Evolutionary conservation across 1,284 basidiomycete species (phyloP).

Genomic region (Pyrrhoderma lamaoense): DNA sequence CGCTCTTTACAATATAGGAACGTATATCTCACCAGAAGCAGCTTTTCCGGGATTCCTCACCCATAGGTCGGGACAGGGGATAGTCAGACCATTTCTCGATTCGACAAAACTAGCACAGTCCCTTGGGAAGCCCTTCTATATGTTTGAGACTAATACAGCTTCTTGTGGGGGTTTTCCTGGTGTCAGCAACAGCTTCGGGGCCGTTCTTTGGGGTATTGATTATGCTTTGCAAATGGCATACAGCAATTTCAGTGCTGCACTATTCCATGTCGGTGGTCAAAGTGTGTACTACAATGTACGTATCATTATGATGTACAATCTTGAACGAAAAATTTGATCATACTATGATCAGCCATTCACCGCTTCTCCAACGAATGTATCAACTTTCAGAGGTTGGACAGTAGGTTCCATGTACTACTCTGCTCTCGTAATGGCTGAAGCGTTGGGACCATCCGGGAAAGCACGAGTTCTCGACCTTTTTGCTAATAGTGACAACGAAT

Average conservation of each 20-base stretch:
- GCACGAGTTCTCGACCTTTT: slow-evolving; percentile 56
- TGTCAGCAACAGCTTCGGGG: slow-evolving; percentile 64
- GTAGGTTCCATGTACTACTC: slow-evolving; percentile 65
- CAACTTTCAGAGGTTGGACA: slow-evolving; percentile 52
- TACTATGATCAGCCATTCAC: slow-evolving; percentile 24
- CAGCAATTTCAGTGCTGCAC: slow-evolving; percentile 48
- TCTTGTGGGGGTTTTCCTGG: slow-evolving; percentile 78
- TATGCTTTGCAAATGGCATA: slow-evolving; percentile 58
- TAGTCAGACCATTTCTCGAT: slow-evolving; percentile 13
- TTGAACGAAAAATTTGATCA: not conserved
- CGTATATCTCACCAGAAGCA: slow-evolving; percentile 12
- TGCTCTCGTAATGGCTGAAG: slow-evolving; percentile 59
- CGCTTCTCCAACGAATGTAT: slow-evolving; percentile 56
- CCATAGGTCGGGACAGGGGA: slow-evolving; percentile 11
- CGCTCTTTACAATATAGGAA: not conserved
- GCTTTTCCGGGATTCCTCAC: slow-evolving; percentile 17
- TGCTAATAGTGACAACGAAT: slow-evolving; percentile 40
- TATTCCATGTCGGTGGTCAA: slow-evolving; percentile 63
- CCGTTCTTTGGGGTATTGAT: slow-evolving; percentile 66
- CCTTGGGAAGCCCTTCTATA: slow-evolving; percentile 39
- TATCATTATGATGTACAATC: slow-evolving; percentile 9
- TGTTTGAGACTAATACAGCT: slow-evolving; percentile 80
- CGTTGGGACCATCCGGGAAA: slow-evolving; percentile 50
- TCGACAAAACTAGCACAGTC: slow-evolving; percentile 14
- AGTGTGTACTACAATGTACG: slow-evolving; percentile 60